These are phyloP conservation scores for Verticillium nubilum DNA, from an alignment of 2,329 filamentous ascomycete genomes.

Conservation along the genomic window DNA sequence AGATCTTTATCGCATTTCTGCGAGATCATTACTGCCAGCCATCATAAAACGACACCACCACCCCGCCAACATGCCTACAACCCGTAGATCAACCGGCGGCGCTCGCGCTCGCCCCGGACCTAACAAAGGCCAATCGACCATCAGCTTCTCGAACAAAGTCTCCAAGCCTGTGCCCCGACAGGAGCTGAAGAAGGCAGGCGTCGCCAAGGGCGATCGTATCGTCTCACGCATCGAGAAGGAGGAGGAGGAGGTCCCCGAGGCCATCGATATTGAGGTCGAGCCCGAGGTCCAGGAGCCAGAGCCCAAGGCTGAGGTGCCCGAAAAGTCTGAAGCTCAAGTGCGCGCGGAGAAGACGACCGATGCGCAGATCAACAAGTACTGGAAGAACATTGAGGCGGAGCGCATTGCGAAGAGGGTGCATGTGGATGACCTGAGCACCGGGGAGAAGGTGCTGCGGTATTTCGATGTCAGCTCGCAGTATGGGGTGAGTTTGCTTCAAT, in stretches of 20 bases:
- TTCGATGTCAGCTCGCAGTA: slow-evolving; percentile 91
- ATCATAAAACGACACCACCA: neutral
- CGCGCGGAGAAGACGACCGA: slow-evolving; percentile 61
- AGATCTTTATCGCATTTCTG: too few species aligned
- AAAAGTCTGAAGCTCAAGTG: slow-evolving; percentile 47
- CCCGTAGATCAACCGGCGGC: slow-evolving; percentile 40
- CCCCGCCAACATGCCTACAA: slow-evolving; percentile 37
- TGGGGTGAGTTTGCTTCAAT: slow-evolving; percentile 60
- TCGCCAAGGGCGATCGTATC: slow-evolving; percentile 19
- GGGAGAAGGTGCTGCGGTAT: slow-evolving; percentile 84
- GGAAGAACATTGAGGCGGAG: slow-evolving; percentile 64
- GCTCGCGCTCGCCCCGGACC: slow-evolving; percentile 27
- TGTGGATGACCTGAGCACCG: slow-evolving; percentile 62
- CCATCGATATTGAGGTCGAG: slow-evolving; percentile 13
- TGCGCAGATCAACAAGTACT: slow-evolving; percentile 70
- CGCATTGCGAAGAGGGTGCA: slow-evolving; percentile 69
- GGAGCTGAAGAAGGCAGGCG: slow-evolving; percentile 38
- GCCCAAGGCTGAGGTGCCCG: slow-evolving; percentile 17
- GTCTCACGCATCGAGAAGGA: slow-evolving; percentile 26
- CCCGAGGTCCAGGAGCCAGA: slow-evolving; percentile 15
- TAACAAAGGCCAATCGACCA: slow-evolving; percentile 45
- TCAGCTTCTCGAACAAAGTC: slow-evolving; percentile 53
- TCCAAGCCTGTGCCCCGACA: slow-evolving; percentile 45
- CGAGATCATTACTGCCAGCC: slow-evolving; percentile 6
- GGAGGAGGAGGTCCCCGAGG: slow-evolving; percentile 12